These are phyloP conservation scores for Trypanosoma scelopori DNA, from an alignment of 208 protist genomes.

Conservation along the genomic window DNA sequence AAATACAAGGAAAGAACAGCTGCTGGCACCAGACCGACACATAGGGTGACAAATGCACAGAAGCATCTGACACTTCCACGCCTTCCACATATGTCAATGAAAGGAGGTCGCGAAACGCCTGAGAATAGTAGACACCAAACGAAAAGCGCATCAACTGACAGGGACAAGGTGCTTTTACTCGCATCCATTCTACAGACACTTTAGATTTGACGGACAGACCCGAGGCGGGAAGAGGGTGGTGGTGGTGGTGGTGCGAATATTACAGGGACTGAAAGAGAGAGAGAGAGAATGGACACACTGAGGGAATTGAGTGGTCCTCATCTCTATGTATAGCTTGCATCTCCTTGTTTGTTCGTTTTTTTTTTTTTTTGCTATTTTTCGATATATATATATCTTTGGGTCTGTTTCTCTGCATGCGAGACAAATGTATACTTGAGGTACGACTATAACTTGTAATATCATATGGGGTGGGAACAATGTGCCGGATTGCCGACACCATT, in stretches of 20 bases:
- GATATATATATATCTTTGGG: background rate
- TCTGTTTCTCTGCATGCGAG: background rate
- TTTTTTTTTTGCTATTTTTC: slow-evolving; percentile 1
- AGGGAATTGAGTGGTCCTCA: background rate
- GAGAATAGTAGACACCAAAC: background rate
- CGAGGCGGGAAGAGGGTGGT: too few relatives aligned
- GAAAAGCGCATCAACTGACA: background rate
- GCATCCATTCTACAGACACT: slow-evolving; percentile 16
- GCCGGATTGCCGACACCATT: background rate
- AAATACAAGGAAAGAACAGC: background rate
- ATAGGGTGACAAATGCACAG: background rate
- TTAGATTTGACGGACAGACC: too few relatives aligned
- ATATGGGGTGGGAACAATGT: background rate
- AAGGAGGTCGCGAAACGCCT: background rate
- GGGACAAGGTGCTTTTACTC: slow-evolving; percentile 13
- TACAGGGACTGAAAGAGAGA: too few relatives aligned
- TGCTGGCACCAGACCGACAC: background rate
- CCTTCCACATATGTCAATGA: background rate
- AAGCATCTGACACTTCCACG: slow-evolving; percentile 6
- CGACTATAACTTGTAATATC: background rate
- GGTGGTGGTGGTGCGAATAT: too few relatives aligned
- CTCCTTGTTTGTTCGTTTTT: background rate
- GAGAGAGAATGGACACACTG: too few relatives aligned
- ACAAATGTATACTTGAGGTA: background rate
- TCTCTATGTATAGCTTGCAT: background rate